Base-by-base conservation (phyloP, 75 land plant species). In the Cupressus sempervirens region DNA sequence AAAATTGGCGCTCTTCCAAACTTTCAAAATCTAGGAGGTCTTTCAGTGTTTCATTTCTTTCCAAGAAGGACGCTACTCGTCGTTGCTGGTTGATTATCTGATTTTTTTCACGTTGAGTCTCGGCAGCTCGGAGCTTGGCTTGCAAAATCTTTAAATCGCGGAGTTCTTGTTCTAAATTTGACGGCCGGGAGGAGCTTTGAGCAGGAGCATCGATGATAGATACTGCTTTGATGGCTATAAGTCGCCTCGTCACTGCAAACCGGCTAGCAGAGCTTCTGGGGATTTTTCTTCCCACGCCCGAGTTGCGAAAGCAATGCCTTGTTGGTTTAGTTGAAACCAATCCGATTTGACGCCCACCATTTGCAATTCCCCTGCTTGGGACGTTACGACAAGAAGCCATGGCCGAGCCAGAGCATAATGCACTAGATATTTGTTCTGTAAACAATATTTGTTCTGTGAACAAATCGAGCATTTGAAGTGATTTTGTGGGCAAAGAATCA, bases 1-100 rank as follows among this genome's bases (percentile, higher is more conserved):
- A 94, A 50, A 90, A 40, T 54, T 93, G 74, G 32, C 35, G 74
- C 12, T 72, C 74, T 72, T 4, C 74, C 74, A 72, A 38, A 23
- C 35, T 13, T 12, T 72, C 74, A 72, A 72, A 72, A 32, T 72
- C 35, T 11, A 72, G 1, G 11, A 72, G 14, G 10, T 32, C 12
- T 11, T 72, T 72, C 12, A 3, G 15, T 72, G 32, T 32, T 10
- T 32, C 67, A n/a, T 23, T 62, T 62, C 67, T 9, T 26, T 23
- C 74, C 7, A 72, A 72, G 35, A 72, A 72, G 11, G n/a, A 72
- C 32, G 32, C 32, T 13, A 72, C 74, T 72, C 74, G 74, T 32
- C 9, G 35, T 32, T 72, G 74, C 30, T 35, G 35, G 35, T 72
- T 13, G 12, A 72, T 72, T 4, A 72, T 32, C 74, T 72, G 36